Conservation (phyloP, 2,329 filamentous ascomycete genomes). For the Pleoardoris graminearum region DNA sequence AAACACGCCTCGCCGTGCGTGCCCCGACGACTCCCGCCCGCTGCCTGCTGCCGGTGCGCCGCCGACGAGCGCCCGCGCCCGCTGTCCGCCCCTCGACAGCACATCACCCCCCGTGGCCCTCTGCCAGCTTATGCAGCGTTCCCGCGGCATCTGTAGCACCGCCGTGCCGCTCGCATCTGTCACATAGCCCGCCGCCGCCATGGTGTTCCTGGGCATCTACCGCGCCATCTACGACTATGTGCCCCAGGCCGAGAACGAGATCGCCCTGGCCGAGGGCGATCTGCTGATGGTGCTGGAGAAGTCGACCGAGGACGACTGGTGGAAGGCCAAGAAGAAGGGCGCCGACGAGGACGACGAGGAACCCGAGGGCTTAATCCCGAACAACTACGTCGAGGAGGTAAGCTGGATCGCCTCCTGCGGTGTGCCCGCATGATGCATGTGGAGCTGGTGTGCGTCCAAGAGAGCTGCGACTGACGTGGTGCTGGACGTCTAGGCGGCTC, state of each 20-base stretch:
- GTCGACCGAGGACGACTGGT: slow-evolving; percentile 77
- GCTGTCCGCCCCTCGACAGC: slow-evolving; percentile 29
- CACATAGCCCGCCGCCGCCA: slow-evolving; percentile 45
- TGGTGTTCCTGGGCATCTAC: slow-evolving; percentile 93
- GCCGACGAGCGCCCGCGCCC: slow-evolving; percentile 2
- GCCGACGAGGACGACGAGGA: slow-evolving; percentile 83
- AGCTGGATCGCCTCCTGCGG: slow-evolving; percentile 41
- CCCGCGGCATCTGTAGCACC: slow-evolving; percentile 22
- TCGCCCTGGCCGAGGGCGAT: slow-evolving; percentile 83
- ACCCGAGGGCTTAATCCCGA: slow-evolving; percentile 85
- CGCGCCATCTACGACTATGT: slow-evolving; percentile 90
- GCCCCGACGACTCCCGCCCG: neutral
- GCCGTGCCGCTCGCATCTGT: slow-evolving; percentile 7
- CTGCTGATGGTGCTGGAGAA: slow-evolving; percentile 87
- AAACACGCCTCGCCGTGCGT: neutral
- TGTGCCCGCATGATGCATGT: no score
- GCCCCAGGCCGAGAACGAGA: slow-evolving; percentile 83
- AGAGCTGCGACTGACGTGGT: slow-evolving; percentile 11
- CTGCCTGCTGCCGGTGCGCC: slow-evolving; percentile 7
- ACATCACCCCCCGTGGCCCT: slow-evolving; percentile 22
- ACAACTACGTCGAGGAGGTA: slow-evolving; percentile 95
- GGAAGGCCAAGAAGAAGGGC: slow-evolving; percentile 90
- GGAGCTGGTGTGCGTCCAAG: neutral
- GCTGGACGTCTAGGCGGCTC: slow-evolving; percentile 59
- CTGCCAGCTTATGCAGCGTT: slow-evolving; percentile 36